Base-by-base conservation (phyloP, 2,329 filamentous ascomycete genomes). In the Calonectria pteridis region DNA sequence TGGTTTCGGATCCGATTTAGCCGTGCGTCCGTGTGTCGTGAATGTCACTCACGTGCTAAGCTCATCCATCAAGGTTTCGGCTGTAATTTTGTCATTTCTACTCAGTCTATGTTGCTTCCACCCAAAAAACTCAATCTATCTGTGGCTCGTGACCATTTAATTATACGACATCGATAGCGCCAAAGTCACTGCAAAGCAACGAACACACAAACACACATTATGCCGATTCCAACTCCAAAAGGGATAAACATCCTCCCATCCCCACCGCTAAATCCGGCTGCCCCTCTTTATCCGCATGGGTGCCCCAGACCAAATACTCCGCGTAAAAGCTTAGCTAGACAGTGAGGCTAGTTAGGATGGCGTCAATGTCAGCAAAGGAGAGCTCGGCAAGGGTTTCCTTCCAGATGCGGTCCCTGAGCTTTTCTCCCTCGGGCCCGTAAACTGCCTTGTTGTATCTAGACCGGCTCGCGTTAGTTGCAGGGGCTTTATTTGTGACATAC, bases 361-460 rank as follows among this genome's bases (percentile, higher is more conserved):
- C 70, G n/a, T 80, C 65, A 9, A 80, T 29, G 28, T 79, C 67
- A 23, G 80, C 81, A 75, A 86, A 85, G 0, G 79, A 79, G n/a
- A 85, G 79, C 37, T 84, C 82, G 2, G 76, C 66, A 59, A 86
- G 70, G 9, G 84, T 86, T 74, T 86, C 84, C 0, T 81, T 74
- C 86, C 85, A 88, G 3, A 87, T 67, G 20, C 77, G 78, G 2
- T 86, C 80, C n/a, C 75, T 83, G 23, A 85, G 72, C 2, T 76
- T 73, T 29, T 81, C 80, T 0, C 85, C 85, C 28, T 86, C 81
- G 0, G 81, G 68, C 0, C 78, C 82, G 35, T 87, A 86, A 13
- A 83, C 69, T 5, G 81, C 77, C 16, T 75, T 70, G 1, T 82
- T 77, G 55, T 83, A 84, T 73, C 83, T 85, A 64, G 29, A n/a